Evolutionary conservation across 371 early-diverging fungal genomes (phyloP).

Genomic region (Mortierella sp.): DNA sequence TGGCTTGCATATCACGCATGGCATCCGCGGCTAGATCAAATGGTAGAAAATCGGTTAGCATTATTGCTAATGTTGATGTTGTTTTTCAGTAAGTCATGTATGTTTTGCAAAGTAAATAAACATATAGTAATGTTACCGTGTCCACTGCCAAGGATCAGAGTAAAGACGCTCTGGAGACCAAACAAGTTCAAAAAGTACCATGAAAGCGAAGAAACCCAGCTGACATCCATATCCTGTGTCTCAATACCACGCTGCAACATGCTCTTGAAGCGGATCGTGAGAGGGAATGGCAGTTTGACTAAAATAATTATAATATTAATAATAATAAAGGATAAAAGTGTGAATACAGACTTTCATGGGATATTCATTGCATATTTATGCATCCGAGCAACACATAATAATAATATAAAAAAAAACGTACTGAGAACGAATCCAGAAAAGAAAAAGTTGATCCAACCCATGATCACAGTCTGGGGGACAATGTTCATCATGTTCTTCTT

Average conservation of each 20-base stretch:
- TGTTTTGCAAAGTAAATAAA: neutral
- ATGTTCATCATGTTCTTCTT: constrained; percentile 96
- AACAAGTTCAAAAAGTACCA: constrained; percentile 99
- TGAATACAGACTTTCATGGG: neutral
- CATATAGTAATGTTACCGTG: constrained; percentile 70
- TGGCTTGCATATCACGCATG: constrained; percentile 89
- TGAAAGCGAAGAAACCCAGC: constrained; percentile 96
- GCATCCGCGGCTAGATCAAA: constrained; percentile 83
- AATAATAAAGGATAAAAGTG: neutral
- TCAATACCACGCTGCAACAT: constrained; percentile 98
- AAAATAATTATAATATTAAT: neutral
- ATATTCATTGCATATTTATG: no score
- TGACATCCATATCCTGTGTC: constrained; percentile 96
- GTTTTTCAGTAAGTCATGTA: neutral
- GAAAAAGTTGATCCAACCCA: constrained; percentile 98
- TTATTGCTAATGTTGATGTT: no score
- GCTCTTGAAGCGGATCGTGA: constrained; percentile 95
- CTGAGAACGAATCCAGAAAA: constrained; percentile 97
- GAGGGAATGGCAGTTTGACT: constrained; percentile 96
- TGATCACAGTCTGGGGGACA: constrained; percentile 97
- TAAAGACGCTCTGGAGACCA: constrained; percentile 93
- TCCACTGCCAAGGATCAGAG: constrained; percentile 91
- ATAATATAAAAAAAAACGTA: constrained; percentile 59
- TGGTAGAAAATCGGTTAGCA: no score
- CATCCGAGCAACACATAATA: no score